Evolutionary conservation across 352 stramenopile genomes (phyloP), one percentile per base, ranked within the genome.

Genomic region (Phytophthora sp.): DNA sequence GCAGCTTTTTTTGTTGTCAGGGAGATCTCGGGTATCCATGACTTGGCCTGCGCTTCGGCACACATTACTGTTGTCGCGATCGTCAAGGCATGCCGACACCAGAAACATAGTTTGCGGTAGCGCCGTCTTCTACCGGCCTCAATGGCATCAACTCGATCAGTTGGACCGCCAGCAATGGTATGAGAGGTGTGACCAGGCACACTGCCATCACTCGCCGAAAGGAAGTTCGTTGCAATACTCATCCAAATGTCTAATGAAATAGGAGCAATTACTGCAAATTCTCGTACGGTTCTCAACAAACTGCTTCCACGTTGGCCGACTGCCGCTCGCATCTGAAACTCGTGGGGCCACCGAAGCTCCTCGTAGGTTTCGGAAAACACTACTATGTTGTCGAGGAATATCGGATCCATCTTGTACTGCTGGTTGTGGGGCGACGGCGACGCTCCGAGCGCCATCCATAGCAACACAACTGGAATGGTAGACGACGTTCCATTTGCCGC

Each of bases 61-160:
- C 50, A 31, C 13, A 49, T 37, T 8, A 60, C 28, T 2, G 55
- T 54, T 9, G 61, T 39, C 2, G 12, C 12, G 0, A 52, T 21
- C 5, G 28, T 41, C 3, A 51, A n/a, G 18, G 17, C 54, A 8
- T 65, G 35, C 9, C 64, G 64, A 15, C 59, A 0, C 64, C 58
- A 73, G 42, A 62, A 73, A 50, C 46, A 17, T 65, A 65, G 30
- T 73, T 73, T 2, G 26, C 38, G 11, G n/a, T 34, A 15, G 57
- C 44, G 7, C 57, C 64, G 2, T 31, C 58, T 3, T 44, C 42
- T 10, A 51, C 18, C 3, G 50, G 20, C 30, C 17, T 20, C 11
- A 73, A 28, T 1, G 58, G 64, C 0, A 32, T 8, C 1, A 32
- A 15, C 5, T 73, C 57, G 17, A 61, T 41, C 2, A 64, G 24